Evolutionary conservation across 257 asterid species (phyloP).

Genomic region (Euphrasia confusa): DNA sequence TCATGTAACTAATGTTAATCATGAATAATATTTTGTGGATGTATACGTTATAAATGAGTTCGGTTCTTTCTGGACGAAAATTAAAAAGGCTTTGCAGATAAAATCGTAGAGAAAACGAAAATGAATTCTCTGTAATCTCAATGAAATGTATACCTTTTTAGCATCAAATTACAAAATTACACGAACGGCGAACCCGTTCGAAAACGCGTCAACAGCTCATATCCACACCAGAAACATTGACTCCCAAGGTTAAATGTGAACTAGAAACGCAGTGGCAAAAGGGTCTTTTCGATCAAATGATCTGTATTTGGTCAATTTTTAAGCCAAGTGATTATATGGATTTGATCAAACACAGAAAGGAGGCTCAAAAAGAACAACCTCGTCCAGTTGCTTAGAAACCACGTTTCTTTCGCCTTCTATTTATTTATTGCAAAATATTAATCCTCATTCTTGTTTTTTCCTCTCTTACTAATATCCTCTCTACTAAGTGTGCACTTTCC

Average conservation of each 20-base stretch:
- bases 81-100: background rate
- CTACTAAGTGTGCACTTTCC: too few relatives aligned
- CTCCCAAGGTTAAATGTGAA: background rate
- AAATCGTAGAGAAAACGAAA: too few relatives aligned
- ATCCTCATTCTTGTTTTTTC: constrained; percentile 26
- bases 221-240: background rate
- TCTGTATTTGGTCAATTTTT: constrained; percentile 55
- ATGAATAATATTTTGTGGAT: background rate
- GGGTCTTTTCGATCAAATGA: constrained; percentile 24
- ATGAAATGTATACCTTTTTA: too few relatives aligned
- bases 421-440: constrained; percentile 29
- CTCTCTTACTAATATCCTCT: constrained; percentile 1
- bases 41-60: background rate
- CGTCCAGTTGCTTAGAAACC: constrained; percentile 39
- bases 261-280: constrained; percentile 16
- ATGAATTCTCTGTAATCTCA: too few relatives aligned
- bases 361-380: constrained; percentile 31
- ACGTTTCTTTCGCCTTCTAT: constrained; percentile 37
- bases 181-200: too few relatives aligned
- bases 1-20: constrained; percentile 40
- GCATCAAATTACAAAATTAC: too few relatives aligned
- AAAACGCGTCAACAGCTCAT: background rate
- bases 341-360: constrained; percentile 34
- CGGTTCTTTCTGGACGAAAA: background rate
- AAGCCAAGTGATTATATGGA: constrained; percentile 20